Percentiles rank a stretch among this genome's conserved stretches.
Conservation (phyloP, 306 rosid genomes). For the Vigna angularis region DNA sequence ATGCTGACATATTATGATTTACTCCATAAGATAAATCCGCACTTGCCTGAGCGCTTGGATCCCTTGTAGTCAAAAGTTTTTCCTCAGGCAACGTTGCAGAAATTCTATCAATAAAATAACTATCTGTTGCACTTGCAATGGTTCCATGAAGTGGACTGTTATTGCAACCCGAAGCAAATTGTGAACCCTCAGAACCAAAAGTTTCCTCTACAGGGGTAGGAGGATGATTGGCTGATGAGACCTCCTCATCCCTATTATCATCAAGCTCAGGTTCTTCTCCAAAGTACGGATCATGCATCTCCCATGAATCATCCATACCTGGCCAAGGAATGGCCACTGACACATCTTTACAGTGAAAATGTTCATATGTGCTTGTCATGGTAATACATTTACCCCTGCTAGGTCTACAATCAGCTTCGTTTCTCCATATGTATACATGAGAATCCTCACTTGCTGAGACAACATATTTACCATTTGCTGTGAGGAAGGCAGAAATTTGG, state of each 20-base stretch:
- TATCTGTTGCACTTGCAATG: constrained; percentile 71
- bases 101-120: constrained; percentile 80
- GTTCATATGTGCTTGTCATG: constrained; percentile 70
- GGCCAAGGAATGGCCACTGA: constrained; percentile 87
- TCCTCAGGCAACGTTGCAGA: constrained; percentile 89
- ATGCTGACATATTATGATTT: constrained; percentile 65
- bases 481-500: constrained; percentile 80
- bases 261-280: constrained; percentile 54
- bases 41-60: constrained; percentile 64
- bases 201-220: constrained; percentile 83
- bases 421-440: constrained; percentile 84
- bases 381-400: constrained; percentile 67
- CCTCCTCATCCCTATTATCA: constrained; percentile 62
- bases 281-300: constrained; percentile 47
- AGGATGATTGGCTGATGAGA: constrained; percentile 75
- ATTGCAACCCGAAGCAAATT: constrained; percentile 60
- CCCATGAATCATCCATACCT: constrained; percentile 66
- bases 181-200: constrained; percentile 55
- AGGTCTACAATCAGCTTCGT: constrained; percentile 79
- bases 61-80: constrained; percentile 60
- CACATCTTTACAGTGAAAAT: constrained; percentile 87
- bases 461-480: constrained; percentile 72
- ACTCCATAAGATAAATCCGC: constrained; percentile 59
- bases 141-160: constrained; percentile 82
- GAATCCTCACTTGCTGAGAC: constrained; percentile 92